Evolutionary conservation across 371 early-diverging fungal species (phyloP).

Genomic region (Mucor piriformis): DNA sequence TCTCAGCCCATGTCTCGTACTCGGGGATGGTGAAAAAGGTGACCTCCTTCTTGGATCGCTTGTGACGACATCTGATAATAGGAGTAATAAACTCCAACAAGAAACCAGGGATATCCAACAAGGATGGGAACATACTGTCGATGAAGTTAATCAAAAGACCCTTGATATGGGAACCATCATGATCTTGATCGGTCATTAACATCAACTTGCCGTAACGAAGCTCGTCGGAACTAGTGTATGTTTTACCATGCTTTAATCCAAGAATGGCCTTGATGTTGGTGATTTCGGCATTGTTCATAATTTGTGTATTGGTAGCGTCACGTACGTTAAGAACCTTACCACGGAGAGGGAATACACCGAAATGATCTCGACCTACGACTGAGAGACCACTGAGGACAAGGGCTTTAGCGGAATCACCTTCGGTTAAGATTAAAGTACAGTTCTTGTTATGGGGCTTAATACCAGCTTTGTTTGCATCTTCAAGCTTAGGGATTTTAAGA

Average conservation of each 20-base stretch:
- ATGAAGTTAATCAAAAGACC: conserved; percentile 99
- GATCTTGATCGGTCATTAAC: conserved; percentile 99
- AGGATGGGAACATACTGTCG: conserved; percentile 96
- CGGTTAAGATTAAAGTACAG: conserved; percentile 98
- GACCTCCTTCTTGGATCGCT: conserved; percentile 59
- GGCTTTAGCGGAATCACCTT: conserved; percentile 99
- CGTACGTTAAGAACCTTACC: conserved; percentile 99
- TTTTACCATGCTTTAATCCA: conserved; percentile 93
- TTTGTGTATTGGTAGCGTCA: conserved; percentile 83
- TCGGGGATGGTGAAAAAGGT: conserved; percentile 98
- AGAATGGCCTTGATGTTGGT: conserved; percentile 94
- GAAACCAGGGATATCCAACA: conserved; percentile 95
- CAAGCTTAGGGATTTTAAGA: conserved; percentile 93
- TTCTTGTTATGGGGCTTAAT: conserved; percentile 67
- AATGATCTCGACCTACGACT: conserved; percentile 95
- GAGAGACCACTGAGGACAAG: conserved; percentile 94
- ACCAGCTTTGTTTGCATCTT: conserved; percentile 99
- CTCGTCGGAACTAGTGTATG: conserved; percentile 74
- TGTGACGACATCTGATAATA: conserved; percentile 86
- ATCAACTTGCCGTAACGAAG: conserved; percentile 98
- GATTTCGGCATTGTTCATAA: conserved; percentile 93
- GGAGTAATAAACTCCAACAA: conserved; percentile 99
- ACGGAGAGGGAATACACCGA: conserved; percentile 98
- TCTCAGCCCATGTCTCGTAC: conserved; percentile 90
- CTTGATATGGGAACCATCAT: conserved; percentile 99